phyloP scores from a whole-genome alignment of 1,139 yeast species.

The Meyerozyma sp. region DNA sequence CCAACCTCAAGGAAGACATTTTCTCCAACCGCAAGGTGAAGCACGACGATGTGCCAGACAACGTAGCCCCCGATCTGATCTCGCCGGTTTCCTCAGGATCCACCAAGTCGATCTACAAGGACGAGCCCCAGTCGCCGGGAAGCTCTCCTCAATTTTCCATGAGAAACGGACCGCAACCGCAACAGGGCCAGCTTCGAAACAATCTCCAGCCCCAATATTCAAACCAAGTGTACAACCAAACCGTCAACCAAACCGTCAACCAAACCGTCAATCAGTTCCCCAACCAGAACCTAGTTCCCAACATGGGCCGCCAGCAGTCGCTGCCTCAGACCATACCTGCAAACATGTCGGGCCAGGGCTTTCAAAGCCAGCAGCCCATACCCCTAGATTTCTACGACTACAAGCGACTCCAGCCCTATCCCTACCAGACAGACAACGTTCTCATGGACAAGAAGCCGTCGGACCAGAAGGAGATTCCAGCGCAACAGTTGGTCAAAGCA shows the following conservation, averaged over 20 bases:
- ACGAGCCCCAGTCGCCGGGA: constrained; percentile 41
- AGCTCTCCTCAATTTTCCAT: constrained; percentile 25
- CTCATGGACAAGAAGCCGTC: neutral
- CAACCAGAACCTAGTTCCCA: neutral
- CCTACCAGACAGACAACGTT: neutral
- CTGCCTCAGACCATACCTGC: constrained; percentile 1
- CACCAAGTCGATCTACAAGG: constrained; percentile 26
- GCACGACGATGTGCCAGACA: constrained; percentile 4
- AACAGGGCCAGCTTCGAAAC: neutral
- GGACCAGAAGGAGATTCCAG: constrained; percentile 23
- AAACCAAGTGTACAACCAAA: constrained; percentile 3
- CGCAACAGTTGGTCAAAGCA: constrained; percentile 39
- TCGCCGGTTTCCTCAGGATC: constrained; percentile 37
- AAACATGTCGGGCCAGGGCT: neutral
- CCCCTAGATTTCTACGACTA: neutral
- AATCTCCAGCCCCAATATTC: constrained; percentile 12
- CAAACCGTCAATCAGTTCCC: neutral
- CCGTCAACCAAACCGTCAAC: neutral
- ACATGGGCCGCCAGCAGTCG: constrained; percentile 2
- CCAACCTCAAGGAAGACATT: constrained; percentile 39
- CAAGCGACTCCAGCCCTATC: neutral
- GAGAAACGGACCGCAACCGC: neutral
- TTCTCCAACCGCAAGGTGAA: constrained; percentile 20
- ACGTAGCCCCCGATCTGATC: constrained; percentile 7
- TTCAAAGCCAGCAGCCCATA: neutral